Base-by-base conservation (phyloP, 495 filamentous ascomycete species). In the Podospora sp. region DNA sequence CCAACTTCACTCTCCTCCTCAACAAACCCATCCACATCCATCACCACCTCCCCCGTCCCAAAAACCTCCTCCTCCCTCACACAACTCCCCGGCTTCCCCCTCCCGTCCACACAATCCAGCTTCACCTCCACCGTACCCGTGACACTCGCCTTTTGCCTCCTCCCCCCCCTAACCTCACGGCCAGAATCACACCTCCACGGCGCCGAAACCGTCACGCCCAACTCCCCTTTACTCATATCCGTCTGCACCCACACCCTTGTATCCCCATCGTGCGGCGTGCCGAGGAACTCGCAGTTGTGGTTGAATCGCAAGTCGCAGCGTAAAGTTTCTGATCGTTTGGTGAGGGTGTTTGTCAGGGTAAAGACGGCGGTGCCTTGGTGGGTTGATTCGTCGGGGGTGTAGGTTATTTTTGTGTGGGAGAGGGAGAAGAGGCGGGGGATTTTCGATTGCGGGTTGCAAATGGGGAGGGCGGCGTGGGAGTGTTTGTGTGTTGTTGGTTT, bases 301-400 rank as follows among this genome's bases (percentile, higher is more conserved):
- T 60, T 60, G 57, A 35, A 60, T 14, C 57, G 25, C 26, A 60
- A n/a, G 0, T 29, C 16, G 20, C 57, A 60, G 14, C 20, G 25
- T 3, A 60, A 3, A 26, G 25, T 40, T 26, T 60, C 57, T 8
- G 25, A n/a, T 1, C n/a, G 24, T 14, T 14, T 1, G 22, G 57
- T 36, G 20, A 14, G 56, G 8, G 24, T 60, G 57, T 36, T 60
- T 2, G 29, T 40, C 57, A 60, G n/a, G 1, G 57, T 60, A 21
- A 60, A 60, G 0, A 58, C 58, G 27, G 62, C 66, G 49, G 24
- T 65, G 29, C 69, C 65, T 11, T 61, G 35, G 9, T 40, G 20
- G 16, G 22, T 18, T 20, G 55, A 35, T 24, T 60, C 56, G 57
- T 66, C 64, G 25, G 9, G 9, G 20, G 52, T 55, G 40, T 46